Conservation (phyloP, 2,329 filamentous ascomycete genomes). For the Pseudovirgaria hyperparasitica region DNA sequence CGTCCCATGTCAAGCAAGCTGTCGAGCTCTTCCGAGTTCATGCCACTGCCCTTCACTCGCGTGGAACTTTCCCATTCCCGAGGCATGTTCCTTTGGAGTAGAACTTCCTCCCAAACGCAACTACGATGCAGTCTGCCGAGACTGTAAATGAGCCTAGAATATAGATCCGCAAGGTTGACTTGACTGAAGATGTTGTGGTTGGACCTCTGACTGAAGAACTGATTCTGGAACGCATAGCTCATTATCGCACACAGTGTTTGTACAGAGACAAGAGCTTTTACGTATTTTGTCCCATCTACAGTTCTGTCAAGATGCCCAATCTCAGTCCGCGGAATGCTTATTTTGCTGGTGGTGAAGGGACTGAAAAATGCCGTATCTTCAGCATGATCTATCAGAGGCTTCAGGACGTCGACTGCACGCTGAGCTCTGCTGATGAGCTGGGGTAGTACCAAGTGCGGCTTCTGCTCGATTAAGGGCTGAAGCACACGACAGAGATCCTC, state of each 20-base stretch:
- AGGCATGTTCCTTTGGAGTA: constrained; percentile 61
- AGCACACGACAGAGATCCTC: constrained; percentile 63
- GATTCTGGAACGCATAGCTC: constrained; percentile 56
- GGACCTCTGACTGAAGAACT: constrained; percentile 51
- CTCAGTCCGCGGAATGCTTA: constrained; percentile 12
- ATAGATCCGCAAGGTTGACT: constrained; percentile 77
- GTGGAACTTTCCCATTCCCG: constrained; percentile 46
- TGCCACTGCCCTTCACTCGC: constrained; percentile 26
- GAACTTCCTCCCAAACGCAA: constrained; percentile 74
- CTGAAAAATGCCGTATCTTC: constrained; percentile 53
- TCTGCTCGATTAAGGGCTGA: constrained; percentile 65
- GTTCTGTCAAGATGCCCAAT: no score
- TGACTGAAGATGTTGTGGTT: constrained; percentile 53
- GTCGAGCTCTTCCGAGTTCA: constrained; percentile 27
- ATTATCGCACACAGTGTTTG: constrained; percentile 67
- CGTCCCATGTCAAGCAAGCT: constrained; percentile 19
- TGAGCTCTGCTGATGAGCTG: constrained; percentile 67
- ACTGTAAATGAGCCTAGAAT: constrained; percentile 57
- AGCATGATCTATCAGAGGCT: constrained; percentile 47
- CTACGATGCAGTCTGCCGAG: constrained; percentile 68
- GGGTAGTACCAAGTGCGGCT: constrained; percentile 68
- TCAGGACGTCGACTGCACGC: constrained; percentile 52
- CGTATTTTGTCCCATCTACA: constrained; percentile 64
- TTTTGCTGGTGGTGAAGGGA: constrained; percentile 36
- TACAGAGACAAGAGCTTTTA: constrained; percentile 65